These are phyloP conservation scores for Chloropicon primus DNA, from an alignment of 139 green algal species.

Conservation along the genomic window DNA sequence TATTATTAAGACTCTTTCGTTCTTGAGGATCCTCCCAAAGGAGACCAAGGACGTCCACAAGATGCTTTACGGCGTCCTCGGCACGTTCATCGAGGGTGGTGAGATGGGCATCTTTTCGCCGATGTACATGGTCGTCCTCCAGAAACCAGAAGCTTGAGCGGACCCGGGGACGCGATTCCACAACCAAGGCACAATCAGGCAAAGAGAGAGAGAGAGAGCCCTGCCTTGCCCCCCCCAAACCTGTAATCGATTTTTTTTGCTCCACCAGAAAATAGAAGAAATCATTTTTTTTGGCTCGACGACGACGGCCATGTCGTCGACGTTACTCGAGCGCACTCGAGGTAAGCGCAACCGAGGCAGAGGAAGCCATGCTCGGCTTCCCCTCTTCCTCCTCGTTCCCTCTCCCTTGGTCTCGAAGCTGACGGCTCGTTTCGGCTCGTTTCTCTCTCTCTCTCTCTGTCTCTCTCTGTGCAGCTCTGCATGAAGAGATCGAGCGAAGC, in stretches of 20 bases:
- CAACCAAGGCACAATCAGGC: no score
- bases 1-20: constrained; percentile 12
- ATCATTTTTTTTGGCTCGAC: no score
- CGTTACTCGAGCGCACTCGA: not conserved
- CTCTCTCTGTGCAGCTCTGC: constrained; percentile 26
- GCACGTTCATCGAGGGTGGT: constrained; percentile 66
- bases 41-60: constrained; percentile 77
- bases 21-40: constrained; percentile 56
- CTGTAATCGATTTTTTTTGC: no score
- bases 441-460: no score
- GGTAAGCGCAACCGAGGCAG: not conserved
- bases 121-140: constrained; percentile 90
- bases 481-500: constrained; percentile 85
- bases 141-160: constrained; percentile 55
- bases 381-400: no score
- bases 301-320: not conserved
- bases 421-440: no score
- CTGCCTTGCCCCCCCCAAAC: no score
- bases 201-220: no score
- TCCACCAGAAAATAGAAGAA: no score
- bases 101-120: constrained; percentile 85
- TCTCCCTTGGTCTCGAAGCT: no score
- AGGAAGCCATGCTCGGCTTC: no score
- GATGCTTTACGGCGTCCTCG: constrained; percentile 82
- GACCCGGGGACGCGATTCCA: not conserved